A percentile compares a stretch with the other conserved stretches of the same genome.
These are phyloP conservation scores for Pythium apleroticum DNA, from an alignment of 352 stramenopile genomes.

Conservation along the genomic window DNA sequence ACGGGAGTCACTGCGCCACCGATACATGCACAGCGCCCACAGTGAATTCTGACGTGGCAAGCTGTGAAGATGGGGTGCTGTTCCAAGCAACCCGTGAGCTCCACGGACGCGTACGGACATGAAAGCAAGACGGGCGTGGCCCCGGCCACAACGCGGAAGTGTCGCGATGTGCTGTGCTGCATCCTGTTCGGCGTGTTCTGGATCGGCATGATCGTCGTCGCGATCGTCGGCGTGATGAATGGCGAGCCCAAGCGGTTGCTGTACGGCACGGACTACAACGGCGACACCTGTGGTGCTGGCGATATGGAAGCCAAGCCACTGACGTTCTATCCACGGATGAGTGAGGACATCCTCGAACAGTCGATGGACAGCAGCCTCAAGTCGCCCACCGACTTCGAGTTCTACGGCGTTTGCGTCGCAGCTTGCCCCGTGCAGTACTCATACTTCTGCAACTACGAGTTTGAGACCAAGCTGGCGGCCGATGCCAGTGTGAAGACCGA, in stretches of 20 bases:
- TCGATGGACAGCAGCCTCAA: conserved; percentile 40
- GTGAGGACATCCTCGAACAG: conserved; percentile 74
- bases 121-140: conserved; percentile 43
- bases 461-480: conserved; percentile 46
- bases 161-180: conserved; percentile 74
- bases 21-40: not conserved
- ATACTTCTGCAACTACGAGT: conserved; percentile 73
- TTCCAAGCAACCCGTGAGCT: conserved; percentile 48
- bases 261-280: conserved; percentile 80
- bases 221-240: conserved; percentile 57
- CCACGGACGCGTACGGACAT: conserved; percentile 29
- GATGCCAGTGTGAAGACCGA: conserved; percentile 54
- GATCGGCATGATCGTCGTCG: conserved; percentile 74
- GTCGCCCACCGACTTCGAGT: conserved; percentile 48
- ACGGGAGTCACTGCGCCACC: not conserved
- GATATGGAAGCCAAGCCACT: conserved; percentile 38
- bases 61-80: conserved; percentile 61
- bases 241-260: conserved; percentile 72
- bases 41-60: not conserved
- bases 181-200: conserved; percentile 81
- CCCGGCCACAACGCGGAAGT: conserved; percentile 45
- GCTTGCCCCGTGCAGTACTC: conserved; percentile 48
- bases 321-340: conserved; percentile 77
- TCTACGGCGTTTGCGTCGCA: conserved; percentile 79
- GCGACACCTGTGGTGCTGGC: conserved; percentile 64